Percentiles rank a stretch among this genome's conserved stretches.
Evolutionary conservation across 225 moss, liverwort and hornwort species (phyloP).

Genomic region (Ulota crispa): DNA sequence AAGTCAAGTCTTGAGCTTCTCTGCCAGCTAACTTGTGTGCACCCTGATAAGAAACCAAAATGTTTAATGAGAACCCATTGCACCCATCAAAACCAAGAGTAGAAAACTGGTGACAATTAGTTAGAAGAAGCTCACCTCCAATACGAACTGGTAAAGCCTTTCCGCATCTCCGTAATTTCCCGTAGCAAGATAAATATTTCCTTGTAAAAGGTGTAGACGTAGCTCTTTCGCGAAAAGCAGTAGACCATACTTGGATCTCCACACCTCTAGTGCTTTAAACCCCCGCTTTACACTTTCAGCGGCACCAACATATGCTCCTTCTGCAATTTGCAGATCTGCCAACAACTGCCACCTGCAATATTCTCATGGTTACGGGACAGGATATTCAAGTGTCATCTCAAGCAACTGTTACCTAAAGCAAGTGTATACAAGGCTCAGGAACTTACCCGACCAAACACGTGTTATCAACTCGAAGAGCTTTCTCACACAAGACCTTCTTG

Average conservation of each 20-base stretch:
- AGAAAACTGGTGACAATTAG: constrained; percentile 4
- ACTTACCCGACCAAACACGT: constrained; percentile 78
- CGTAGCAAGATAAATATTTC: constrained; percentile 60
- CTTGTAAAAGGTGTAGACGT: constrained; percentile 60
- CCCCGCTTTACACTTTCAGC: constrained; percentile 79
- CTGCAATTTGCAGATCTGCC: constrained; percentile 73
- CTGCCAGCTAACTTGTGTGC: constrained; percentile 42
- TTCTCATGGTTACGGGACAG: constrained; percentile 20
- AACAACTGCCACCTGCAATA: constrained; percentile 87
- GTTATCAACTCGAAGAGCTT: constrained; percentile 73
- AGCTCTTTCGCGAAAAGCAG: constrained; percentile 60
- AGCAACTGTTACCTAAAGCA: not conserved
- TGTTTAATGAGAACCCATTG: constrained; percentile 14
- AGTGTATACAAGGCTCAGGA: constrained; percentile 16
- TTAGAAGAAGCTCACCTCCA: constrained; percentile 62
- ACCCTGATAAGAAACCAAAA: constrained; percentile 46
- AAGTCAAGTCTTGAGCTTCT: constrained; percentile 52
- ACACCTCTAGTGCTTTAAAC: constrained; percentile 57
- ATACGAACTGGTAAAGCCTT: constrained; percentile 55
- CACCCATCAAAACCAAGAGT: constrained; percentile 19
- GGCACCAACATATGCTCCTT: constrained; percentile 64
- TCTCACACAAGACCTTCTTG: constrained; percentile 74
- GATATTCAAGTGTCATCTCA: not conserved
- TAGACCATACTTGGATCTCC: constrained; percentile 67
- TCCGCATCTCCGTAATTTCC: constrained; percentile 62